A percentile compares a stretch with the other conserved stretches of the same genome.
Conservation (phyloP, 257 asterid genomes). For the Solanum chilense region DNA sequence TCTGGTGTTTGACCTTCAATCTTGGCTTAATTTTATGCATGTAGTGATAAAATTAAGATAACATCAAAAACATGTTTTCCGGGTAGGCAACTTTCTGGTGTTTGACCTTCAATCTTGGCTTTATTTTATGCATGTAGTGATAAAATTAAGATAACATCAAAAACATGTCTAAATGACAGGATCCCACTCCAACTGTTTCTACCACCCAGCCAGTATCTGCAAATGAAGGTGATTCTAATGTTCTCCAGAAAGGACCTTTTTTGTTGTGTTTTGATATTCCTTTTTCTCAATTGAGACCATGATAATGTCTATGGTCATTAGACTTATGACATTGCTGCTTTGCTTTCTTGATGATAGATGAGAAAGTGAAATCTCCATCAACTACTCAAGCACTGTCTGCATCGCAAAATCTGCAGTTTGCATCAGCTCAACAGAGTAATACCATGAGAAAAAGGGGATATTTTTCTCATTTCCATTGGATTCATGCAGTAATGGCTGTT, state of each 20-base stretch:
- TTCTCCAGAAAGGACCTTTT: background rate
- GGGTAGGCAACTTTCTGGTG: constrained; percentile 21
- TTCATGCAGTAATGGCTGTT: constrained; percentile 67
- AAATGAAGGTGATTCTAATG: constrained; percentile 39
- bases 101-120: background rate
- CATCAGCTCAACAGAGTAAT: constrained; percentile 19
- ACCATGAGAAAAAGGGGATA: constrained; percentile 34
- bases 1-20: background rate
- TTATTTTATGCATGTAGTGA: background rate
- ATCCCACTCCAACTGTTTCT: constrained; percentile 50
- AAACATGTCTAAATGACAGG: constrained; percentile 31
- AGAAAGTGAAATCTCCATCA: constrained; percentile 33
- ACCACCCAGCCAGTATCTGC: constrained; percentile 33
- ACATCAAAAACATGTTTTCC: constrained; percentile 26
- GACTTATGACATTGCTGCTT: background rate
- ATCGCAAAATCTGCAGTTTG: constrained; percentile 37
- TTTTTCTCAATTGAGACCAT: background rate
- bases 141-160: background rate
- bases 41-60: background rate
- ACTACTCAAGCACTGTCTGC: constrained; percentile 42
- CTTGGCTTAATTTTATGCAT: background rate
- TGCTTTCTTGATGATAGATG: constrained; percentile 29
- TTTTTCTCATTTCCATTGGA: constrained; percentile 64
- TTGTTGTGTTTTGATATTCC: background rate
- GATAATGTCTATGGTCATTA: background rate